Percentiles rank a stretch among this genome's conserved stretches.
Conservation (phyloP, 2,329 filamentous ascomycete species). For the Fusarium haematococcum region DNA sequence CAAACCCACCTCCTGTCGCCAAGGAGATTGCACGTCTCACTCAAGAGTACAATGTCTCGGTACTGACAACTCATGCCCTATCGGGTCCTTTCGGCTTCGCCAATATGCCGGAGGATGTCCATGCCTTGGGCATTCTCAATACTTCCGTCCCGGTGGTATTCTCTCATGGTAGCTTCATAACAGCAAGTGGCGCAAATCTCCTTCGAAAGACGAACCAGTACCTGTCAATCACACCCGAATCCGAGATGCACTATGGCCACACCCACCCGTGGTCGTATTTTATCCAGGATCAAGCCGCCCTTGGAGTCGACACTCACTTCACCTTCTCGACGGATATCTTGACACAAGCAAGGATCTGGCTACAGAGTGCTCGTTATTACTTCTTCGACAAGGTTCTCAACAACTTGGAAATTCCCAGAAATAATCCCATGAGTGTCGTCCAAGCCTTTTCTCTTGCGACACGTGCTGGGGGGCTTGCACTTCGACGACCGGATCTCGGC, state of each 20-base stretch:
- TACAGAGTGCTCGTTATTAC: constrained; percentile 58
- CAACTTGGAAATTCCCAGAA: constrained; percentile 56
- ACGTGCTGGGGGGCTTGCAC: constrained; percentile 62
- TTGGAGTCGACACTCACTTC: constrained; percentile 67
- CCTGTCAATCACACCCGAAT: constrained; percentile 69
- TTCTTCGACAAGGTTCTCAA: constrained; percentile 55
- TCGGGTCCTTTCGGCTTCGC: constrained; percentile 53
- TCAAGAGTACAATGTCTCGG: constrained; percentile 54
- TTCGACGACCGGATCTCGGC: constrained; percentile 64
- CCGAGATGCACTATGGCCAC: constrained; percentile 70
- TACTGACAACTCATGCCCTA: constrained; percentile 60
- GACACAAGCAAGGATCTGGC: constrained; percentile 65
- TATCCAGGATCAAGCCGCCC: constrained; percentile 62
- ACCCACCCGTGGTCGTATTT: constrained; percentile 56
- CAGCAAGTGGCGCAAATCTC: constrained; percentile 52
- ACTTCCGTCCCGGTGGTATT: constrained; percentile 62
- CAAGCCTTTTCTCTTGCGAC: constrained; percentile 69
- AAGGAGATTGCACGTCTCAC: constrained; percentile 49
- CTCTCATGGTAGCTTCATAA: constrained; percentile 62
- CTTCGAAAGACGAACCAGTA: constrained; percentile 63
- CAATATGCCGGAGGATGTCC: constrained; percentile 55
- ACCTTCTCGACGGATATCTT: constrained; percentile 63
- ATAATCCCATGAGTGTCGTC: constrained; percentile 63
- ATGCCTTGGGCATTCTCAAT: constrained; percentile 55
- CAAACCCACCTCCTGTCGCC: constrained; percentile 43